Percentiles rank a stretch among this genome's conserved stretches.
These are phyloP conservation scores for Clavispora carvajalis DNA, from an alignment of 805 yeast genomes.

Conservation along the genomic window DNA sequence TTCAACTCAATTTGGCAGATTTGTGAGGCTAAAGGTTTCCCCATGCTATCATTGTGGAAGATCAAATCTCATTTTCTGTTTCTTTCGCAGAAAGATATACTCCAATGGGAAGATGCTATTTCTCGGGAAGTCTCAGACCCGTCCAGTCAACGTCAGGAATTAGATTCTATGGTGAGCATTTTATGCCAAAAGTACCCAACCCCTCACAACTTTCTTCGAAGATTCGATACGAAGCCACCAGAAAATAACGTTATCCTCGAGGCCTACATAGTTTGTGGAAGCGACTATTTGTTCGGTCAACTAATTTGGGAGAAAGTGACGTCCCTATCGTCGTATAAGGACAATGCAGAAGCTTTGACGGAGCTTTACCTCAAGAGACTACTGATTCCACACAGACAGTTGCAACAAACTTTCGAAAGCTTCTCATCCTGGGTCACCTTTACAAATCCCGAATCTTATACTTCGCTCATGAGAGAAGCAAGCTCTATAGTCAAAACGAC, in stretches of 20 bases:
- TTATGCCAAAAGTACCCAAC: slow-evolving; percentile 1
- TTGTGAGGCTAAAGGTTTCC: neutral
- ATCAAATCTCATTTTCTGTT: slow-evolving; percentile 1
- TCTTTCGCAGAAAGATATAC: slow-evolving; percentile 3
- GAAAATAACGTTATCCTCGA: neutral
- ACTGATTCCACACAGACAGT: slow-evolving; percentile 32
- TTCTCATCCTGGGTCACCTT: slow-evolving; percentile 38
- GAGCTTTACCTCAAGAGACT: slow-evolving; percentile 28
- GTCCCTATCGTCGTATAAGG: slow-evolving; percentile 1
- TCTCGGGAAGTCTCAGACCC: neutral
- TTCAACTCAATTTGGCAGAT: neutral
- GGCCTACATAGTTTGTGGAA: slow-evolving; percentile 19
- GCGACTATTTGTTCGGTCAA: slow-evolving; percentile 21
- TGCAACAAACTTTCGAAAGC: slow-evolving; percentile 36
- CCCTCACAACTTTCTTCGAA: neutral
- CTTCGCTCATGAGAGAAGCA: slow-evolving; percentile 31
- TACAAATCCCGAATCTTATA: slow-evolving; percentile 24
- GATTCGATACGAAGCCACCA: neutral
- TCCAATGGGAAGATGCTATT: slow-evolving; percentile 5
- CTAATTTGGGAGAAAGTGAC: slow-evolving; percentile 18
- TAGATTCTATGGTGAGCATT: neutral
- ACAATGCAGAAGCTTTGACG: slow-evolving; percentile 15
- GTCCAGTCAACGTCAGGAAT: neutral
- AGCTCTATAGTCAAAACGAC: slow-evolving; percentile 27
- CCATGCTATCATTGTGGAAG: slow-evolving; percentile 4